Evolutionary conservation across 1,284 basidiomycete species (phyloP).

Genomic region (Vanrija sp.): DNA sequence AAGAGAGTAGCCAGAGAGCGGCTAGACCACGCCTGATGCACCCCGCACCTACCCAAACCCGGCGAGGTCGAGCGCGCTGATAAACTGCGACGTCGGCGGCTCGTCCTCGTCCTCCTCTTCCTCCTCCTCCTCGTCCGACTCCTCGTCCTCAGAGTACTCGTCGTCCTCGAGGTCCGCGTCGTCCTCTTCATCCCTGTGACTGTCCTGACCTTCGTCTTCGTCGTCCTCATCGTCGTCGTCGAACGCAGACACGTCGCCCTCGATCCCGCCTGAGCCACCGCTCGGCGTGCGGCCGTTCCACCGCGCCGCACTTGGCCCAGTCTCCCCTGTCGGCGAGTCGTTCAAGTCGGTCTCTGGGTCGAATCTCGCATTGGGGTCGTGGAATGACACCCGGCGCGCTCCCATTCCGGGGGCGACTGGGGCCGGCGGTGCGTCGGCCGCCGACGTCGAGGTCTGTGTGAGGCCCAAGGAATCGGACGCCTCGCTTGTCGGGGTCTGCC

Average conservation of each 20-base stretch:
- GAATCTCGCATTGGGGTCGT: neutral
- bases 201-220: conserved; percentile 27
- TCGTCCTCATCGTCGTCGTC: conserved; percentile 15
- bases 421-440: too few relatives aligned
- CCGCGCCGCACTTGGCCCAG: neutral
- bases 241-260: neutral
- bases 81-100: conserved; percentile 38
- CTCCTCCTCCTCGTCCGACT: conserved; percentile 39
- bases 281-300: too few relatives aligned
- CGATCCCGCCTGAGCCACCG: too few relatives aligned
- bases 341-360: too few relatives aligned
- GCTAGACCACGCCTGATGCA: too few relatives aligned
- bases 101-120: conserved; percentile 37
- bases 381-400: conserved; percentile 6
- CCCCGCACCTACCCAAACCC: neutral
- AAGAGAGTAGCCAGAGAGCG: too few relatives aligned
- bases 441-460: neutral
- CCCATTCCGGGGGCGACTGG: too few relatives aligned
- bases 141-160: conserved; percentile 29
- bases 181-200: conserved; percentile 30
- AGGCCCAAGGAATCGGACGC: neutral
- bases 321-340: neutral
- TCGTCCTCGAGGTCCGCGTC: conserved; percentile 34
- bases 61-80: conserved; percentile 42
- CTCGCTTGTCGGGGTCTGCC: neutral